Evolutionary conservation across 2,329 filamentous ascomycete species (phyloP), one percentile per base, ranked within the genome.

Genomic region (Aureobasidium mangrovei): DNA sequence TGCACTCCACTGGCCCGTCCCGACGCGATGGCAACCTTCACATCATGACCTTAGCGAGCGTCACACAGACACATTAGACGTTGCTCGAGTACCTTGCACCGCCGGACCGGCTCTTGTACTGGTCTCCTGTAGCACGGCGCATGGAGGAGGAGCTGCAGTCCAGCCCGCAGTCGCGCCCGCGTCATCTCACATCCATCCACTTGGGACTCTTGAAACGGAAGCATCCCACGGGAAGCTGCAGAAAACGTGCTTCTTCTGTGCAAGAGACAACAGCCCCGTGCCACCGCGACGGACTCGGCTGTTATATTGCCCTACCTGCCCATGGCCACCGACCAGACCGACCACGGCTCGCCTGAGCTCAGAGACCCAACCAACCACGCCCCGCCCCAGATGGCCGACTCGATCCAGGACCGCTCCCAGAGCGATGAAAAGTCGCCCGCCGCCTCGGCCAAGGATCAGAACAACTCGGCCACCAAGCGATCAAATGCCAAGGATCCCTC

Each of bases 401-500:
- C 70, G 54, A 67, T 69, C 56, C 60, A 63, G 33, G 68, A 72
- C 46, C 67, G 63, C 60, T 66, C 65, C 53, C 67, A 65, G 31
- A 67, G 65, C 60, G 67, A 72, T 41, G 67, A 68, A 55, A 65
- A 64, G 56, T 64, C 65, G 57, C 65, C 60, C 62, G 64, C 54
- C 57, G 65, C 59, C 46, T 63, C 43, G 62, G 65, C 58, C 24
- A 51, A 53, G 7, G 67, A 66, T 52, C 64, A 65, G 56, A 64
- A 63, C 55, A 67, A 68, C 57, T 57, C 64, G 24, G 41, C 61
- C 31, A 53, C 64, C 40, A 68, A 66, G 59, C 62, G 57, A 57
- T 70, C 56, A 41, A 81, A 80, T 65, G 82, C 90, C 55, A 97
- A 97, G 71, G 93, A 98, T 69, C 91, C 91, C 55, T 78, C 85